These are phyloP conservation scores for Lomentospora prolificans DNA, from an alignment of 2,329 filamentous ascomycete genomes.

Conservation along the genomic window DNA sequence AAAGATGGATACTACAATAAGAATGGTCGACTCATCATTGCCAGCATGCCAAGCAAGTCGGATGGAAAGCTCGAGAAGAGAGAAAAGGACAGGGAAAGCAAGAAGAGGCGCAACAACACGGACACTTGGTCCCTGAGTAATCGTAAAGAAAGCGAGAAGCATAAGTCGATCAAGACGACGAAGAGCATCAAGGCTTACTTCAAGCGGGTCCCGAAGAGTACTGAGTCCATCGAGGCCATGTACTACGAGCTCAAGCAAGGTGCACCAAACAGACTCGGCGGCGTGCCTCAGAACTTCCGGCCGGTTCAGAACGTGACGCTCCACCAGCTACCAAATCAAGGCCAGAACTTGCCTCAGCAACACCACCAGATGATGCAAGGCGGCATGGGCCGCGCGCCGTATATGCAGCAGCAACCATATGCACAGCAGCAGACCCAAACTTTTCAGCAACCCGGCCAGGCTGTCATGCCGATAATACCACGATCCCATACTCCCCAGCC, in stretches of 20 bases:
- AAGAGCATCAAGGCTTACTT: constrained; percentile 37
- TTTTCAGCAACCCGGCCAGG: neutral
- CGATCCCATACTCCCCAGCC: too few relatives aligned
- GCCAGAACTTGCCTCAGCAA: constrained; percentile 2
- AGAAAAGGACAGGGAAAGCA: constrained; percentile 14
- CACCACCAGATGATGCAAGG: neutral
- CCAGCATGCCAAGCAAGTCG: too few relatives aligned
- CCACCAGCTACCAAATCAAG: neutral
- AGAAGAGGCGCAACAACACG: too few relatives aligned
- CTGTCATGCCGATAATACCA: too few relatives aligned
- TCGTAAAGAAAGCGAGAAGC: neutral
- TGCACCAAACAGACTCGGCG: neutral
- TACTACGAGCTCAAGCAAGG: constrained; percentile 15
- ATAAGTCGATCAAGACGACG: constrained; percentile 16
- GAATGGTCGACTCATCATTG: constrained; percentile 13
- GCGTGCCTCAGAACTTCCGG: neutral
- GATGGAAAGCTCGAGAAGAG: constrained; percentile 11
- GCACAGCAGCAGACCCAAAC: neutral
- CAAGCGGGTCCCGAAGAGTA: constrained; percentile 26
- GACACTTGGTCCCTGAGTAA: too few relatives aligned
- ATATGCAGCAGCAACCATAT: constrained; percentile 1
- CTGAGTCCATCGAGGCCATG: constrained; percentile 21
- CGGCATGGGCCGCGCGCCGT: neutral
- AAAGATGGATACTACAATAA: constrained; percentile 11
- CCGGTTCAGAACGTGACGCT: neutral